Base-by-base conservation (phyloP, 495 filamentous ascomycete genomes). In the Penicillium longicatenatum region DNA sequence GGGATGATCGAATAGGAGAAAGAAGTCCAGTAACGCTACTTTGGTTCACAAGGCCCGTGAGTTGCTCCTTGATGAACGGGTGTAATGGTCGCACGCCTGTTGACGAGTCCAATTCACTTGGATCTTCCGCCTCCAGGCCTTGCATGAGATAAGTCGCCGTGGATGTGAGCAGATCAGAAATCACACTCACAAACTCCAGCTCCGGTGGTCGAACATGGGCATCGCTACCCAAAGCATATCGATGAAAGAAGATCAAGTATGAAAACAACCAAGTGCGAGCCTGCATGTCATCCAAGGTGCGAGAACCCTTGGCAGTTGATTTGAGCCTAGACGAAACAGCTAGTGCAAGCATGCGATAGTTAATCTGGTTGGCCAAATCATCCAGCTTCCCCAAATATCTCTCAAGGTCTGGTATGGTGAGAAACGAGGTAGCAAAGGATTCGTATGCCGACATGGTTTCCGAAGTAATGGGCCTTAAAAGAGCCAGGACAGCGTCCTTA, bases 191-290 rank as follows among this genome's bases (percentile, higher is more conserved):
- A 65, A 88, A 89, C 45, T 79, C 81, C 33, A 84, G 77, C 59
- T 87, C 81, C 14, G 81, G 72, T 12, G 74, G 58, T 67, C 77
- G 69, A 52, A 70, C 55, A 31, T 68, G 65, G 6, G 61, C 68
- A 57, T 77, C 69, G 58, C 52, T 74, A 69, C 79, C 75, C 48
- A 81, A 64, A 35, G 76, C 73, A 61, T 76, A 67, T 16, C 83
- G 80, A 60, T 89, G 84, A 45, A 96, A 83, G 62, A 82, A 89
- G 49, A 97, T 88, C 57, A 92, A 85, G 66, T 96, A 89, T 20
- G 88, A 82, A 48, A 97, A 73, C 20, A 98, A 77, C 88, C 92
- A 95, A 20, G 92, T 73, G 16, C 80, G 79, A 46, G 64, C 63
- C 50, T 75, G 64, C 10, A 63, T 65, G 31, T 78, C 73, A 3